These are phyloP conservation scores for Balakata baccata DNA, from an alignment of 345 rosid genomes.

Conservation along the genomic window DNA sequence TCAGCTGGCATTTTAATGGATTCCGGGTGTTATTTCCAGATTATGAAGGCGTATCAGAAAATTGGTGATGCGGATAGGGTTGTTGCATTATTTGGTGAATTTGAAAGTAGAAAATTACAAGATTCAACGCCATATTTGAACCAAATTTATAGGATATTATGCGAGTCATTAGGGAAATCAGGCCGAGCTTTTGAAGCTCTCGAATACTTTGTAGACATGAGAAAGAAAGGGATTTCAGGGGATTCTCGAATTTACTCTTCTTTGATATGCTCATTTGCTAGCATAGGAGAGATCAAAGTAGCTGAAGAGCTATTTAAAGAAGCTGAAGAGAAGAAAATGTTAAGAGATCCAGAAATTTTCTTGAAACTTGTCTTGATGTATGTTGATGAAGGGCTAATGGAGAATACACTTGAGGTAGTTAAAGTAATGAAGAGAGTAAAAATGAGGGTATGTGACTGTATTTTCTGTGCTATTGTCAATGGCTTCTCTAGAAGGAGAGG, in stretches of 20 bases:
- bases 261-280: slow-evolving; percentile 54
- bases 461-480: slow-evolving; percentile 67
- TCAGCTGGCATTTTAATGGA: slow-evolving; percentile 39
- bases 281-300: slow-evolving; percentile 29
- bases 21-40: slow-evolving; percentile 52
- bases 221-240: slow-evolving; percentile 40
- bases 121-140: slow-evolving; percentile 32
- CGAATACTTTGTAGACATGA: slow-evolving; percentile 51
- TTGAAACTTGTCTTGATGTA: slow-evolving; percentile 70
- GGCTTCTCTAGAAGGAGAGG: slow-evolving; percentile 67
- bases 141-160: slow-evolving; percentile 41
- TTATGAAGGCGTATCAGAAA: slow-evolving; percentile 65
- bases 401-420: slow-evolving; percentile 57
- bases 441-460: slow-evolving; percentile 64
- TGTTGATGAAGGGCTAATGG: slow-evolving; percentile 52
- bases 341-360: slow-evolving; percentile 70
- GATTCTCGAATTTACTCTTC: slow-evolving; percentile 51
- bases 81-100: slow-evolving; percentile 57
- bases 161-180: slow-evolving; percentile 56
- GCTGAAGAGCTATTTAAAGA: slow-evolving; percentile 60
- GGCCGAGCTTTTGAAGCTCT: slow-evolving; percentile 69
- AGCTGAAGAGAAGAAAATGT: slow-evolving; percentile 47
- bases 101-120: slow-evolving; percentile 33
- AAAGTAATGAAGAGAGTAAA: slow-evolving; percentile 45
- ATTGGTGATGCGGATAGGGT: slow-evolving; percentile 46